Evolutionary conservation across 306 rosid species (phyloP).

Genomic region (Quercus suber): DNA sequence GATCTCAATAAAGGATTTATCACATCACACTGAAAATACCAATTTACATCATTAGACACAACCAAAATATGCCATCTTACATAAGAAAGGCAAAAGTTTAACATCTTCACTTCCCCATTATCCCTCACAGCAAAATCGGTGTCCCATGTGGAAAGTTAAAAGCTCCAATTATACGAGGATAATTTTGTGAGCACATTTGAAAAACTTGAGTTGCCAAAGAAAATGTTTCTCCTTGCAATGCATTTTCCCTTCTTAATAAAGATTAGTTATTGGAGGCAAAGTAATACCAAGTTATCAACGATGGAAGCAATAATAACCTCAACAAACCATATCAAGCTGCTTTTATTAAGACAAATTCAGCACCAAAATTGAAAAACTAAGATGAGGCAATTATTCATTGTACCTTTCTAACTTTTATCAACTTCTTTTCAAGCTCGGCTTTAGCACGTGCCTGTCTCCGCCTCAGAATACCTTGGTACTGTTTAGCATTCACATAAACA

Average conservation of each 20-base stretch:
- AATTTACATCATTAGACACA: neutral
- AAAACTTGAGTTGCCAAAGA: neutral
- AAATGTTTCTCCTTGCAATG: neutral
- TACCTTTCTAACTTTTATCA: constrained; percentile 93
- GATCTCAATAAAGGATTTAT: neutral
- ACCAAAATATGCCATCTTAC: neutral
- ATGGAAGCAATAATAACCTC: neutral
- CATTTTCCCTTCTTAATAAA: neutral
- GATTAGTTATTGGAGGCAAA: neutral
- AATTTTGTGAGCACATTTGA: neutral
- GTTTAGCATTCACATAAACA: constrained; percentile 96
- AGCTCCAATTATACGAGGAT: neutral
- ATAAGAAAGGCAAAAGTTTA: neutral
- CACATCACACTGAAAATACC: neutral
- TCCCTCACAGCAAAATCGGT: neutral
- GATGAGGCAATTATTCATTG: neutral
- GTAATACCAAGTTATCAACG: neutral
- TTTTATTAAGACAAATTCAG: neutral
- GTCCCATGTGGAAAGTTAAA: neutral
- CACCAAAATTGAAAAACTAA: neutral
- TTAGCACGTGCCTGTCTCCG: constrained; percentile 97
- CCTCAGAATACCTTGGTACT: constrained; percentile 94
- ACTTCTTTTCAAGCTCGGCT: constrained; percentile 91
- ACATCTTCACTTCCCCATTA: neutral
- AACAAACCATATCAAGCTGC: neutral